phyloP scores from a whole-genome alignment of 305 asterid species.

The Fraxinus baroniana region DNA sequence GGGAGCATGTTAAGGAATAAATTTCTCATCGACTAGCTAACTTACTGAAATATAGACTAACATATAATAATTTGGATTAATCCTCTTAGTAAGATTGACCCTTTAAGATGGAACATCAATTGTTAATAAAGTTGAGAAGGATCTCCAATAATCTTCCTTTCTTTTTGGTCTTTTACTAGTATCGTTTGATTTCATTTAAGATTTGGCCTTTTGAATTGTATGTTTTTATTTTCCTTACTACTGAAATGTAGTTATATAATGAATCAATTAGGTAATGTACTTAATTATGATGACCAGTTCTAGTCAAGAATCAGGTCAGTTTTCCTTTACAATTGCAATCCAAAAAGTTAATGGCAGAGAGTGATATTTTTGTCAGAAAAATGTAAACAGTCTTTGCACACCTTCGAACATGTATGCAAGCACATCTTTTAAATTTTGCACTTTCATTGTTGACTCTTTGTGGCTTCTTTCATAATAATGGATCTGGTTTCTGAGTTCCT shows the following conservation, averaged over 20 bases:
- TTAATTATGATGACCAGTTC: not conserved
- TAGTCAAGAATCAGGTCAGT: not conserved
- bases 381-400: not conserved
- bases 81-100: too few relatives aligned
- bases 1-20: not conserved
- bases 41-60: not conserved
- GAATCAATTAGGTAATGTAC: not conserved
- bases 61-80: too few relatives aligned
- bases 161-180: not conserved
- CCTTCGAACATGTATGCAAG: not conserved
- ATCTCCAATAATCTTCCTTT: not conserved
- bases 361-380: not conserved
- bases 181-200: not conserved
- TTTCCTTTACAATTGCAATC: not conserved
- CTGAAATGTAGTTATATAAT: not conserved
- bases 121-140: not conserved
- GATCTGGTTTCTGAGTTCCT: conserved; percentile 10
- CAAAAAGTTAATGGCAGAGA: not conserved
- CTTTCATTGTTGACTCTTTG: not conserved
- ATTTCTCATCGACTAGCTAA: not conserved
- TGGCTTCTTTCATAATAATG: not conserved
- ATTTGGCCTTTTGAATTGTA: not conserved
- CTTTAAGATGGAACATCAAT: too few relatives aligned
- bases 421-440: not conserved
- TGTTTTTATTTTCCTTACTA: not conserved